Base-by-base conservation (phyloP, 768 basidiomycete genomes). In the Dioszegia crocea region DNA sequence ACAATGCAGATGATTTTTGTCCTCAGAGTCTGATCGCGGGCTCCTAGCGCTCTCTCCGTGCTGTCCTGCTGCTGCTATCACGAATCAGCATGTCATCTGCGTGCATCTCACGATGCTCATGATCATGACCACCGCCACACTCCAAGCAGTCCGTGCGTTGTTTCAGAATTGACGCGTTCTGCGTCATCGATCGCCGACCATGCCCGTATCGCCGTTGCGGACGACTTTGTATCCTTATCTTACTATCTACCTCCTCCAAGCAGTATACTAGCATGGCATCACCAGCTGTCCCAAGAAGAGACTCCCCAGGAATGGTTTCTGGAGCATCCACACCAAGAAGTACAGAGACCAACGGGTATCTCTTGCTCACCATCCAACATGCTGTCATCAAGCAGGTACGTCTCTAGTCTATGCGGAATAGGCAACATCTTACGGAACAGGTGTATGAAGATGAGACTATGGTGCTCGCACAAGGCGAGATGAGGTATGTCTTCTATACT, bases 341-440 rank as follows among this genome's bases (percentile, higher is more conserved):
- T 9, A 45, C 64, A 11, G 65, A 71, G 31, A 66, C 73, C 0
- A 64, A 59, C 30, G 75, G 73, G 12, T 76, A 68, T 47, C 48
- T 76, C n/a, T 45, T 76, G 48, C 61, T 76, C 45, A 72, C 73
- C 2, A 73, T 76, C 41, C 63, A 59, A 36, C 55, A 74, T 59
- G 66, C 67, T 5, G 43, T 57, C 12, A 68, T 75, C 43, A 66
- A 66, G 30, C 75, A 74, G 70, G 73, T 76, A 12, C 49, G 67
- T 48, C 27, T 17, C 3, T n/a, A 33, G 24, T 14, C 33, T 6
- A 27, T 40, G 39, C 4, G 21, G 11, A 45, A 56, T 38, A 23
- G 29, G 24, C 56, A n/a, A 29, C 16, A 21, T 21, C 40, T 36
- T 16, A 48, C 17, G 29, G 5, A 3, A 1, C 24, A 76, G 74